These are phyloP conservation scores for Leishmania aethiopica DNA, from an alignment of 208 protist genomes.

Conservation along the genomic window DNA sequence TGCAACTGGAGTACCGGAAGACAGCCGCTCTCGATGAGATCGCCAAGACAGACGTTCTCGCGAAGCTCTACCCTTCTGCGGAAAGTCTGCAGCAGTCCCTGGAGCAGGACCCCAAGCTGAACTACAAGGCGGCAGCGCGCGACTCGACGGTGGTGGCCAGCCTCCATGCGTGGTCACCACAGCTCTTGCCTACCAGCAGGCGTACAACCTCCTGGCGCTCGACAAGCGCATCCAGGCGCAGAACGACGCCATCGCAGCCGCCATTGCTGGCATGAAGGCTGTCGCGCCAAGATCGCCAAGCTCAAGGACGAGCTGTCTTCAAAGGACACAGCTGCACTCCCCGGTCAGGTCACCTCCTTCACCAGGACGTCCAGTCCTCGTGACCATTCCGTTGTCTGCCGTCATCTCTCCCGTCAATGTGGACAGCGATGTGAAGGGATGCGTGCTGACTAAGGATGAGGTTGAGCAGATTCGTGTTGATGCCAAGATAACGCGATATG, in stretches of 20 bases:
- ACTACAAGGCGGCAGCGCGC: slow-evolving; percentile 37
- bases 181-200: slow-evolving; percentile 67
- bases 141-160: slow-evolving; percentile 46
- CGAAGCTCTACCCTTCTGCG: slow-evolving; percentile 43
- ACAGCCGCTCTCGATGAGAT: slow-evolving; percentile 35
- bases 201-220: slow-evolving; percentile 49
- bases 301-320: slow-evolving; percentile 61
- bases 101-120: slow-evolving; percentile 39
- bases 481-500: slow-evolving; percentile 32
- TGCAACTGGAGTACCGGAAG: slow-evolving; percentile 66
- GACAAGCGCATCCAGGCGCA: slow-evolving; percentile 67
- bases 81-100: slow-evolving; percentile 36
- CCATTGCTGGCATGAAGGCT: slow-evolving; percentile 69
- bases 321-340: slow-evolving; percentile 19
- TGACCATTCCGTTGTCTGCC: slow-evolving; percentile 50
- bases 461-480: slow-evolving; percentile 38
- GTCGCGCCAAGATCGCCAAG: slow-evolving; percentile 61
- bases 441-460: slow-evolving; percentile 63
- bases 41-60: slow-evolving; percentile 48
- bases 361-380: slow-evolving; percentile 56
- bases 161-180: slow-evolving; percentile 64
- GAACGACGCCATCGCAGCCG: slow-evolving; percentile 56
- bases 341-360: slow-evolving; percentile 66
- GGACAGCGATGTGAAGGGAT: slow-evolving; percentile 36
- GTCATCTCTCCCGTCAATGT: slow-evolving; percentile 59